Evolutionary conservation across 495 filamentous ascomycete genomes (phyloP).

Genomic region (Elasticomyces elasticus): DNA sequence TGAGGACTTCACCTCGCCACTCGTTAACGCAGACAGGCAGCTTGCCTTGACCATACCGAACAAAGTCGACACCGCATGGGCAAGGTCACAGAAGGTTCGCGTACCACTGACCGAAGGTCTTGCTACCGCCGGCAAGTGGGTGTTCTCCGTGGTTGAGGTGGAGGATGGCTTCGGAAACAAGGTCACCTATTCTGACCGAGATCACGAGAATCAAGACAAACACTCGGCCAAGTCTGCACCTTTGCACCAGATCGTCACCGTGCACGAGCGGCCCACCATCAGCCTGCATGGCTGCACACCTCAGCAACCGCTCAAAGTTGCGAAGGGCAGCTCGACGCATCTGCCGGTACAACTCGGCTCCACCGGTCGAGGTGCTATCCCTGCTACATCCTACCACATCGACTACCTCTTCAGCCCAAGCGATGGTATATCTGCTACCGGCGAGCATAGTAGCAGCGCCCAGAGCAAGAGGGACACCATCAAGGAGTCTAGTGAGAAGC

Average conservation of each 20-base stretch:
- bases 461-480: conserved; percentile 43
- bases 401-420: conserved; percentile 61
- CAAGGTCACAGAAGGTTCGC: conserved; percentile 57
- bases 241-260: conserved; percentile 65
- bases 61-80: conserved; percentile 68
- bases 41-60: conserved; percentile 45
- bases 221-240: conserved; percentile 46
- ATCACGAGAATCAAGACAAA: conserved; percentile 51
- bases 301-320: conserved; percentile 68
- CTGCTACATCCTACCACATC: conserved; percentile 47
- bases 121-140: conserved; percentile 64
- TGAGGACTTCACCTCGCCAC: conserved; percentile 69
- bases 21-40: conserved; percentile 42
- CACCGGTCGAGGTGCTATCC: conserved; percentile 44
- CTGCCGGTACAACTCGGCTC: conserved; percentile 66
- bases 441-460: conserved; percentile 50
- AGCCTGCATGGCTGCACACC: conserved; percentile 64
- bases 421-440: conserved; percentile 50
- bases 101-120: conserved; percentile 85
- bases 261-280: conserved; percentile 74
- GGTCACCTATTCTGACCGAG: conserved; percentile 61
- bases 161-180: conserved; percentile 81
- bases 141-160: conserved; percentile 84
- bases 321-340: conserved; percentile 55
- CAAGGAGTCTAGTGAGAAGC: conserved; percentile 40